phyloP scores from a whole-genome alignment of 345 rosid genomes.

The Gossypium stocksii region DNA sequence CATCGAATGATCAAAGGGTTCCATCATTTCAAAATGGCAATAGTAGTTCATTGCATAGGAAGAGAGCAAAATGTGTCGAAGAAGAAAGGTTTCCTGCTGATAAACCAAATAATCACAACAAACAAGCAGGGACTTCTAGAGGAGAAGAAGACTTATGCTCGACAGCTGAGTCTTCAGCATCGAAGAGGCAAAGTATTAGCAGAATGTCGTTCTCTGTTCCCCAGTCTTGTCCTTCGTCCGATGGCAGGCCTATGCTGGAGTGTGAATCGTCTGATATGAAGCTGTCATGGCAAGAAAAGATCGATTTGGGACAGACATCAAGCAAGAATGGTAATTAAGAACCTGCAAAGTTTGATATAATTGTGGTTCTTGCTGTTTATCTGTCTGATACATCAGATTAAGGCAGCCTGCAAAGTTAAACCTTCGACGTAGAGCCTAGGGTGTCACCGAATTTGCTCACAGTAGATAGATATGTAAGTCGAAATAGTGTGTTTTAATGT shows the following conservation, averaged over 20 bases:
- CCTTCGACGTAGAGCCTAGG: background rate
- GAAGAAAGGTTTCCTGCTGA: conserved; percentile 19
- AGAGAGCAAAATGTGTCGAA: conserved; percentile 50
- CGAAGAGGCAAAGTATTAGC: conserved; percentile 43
- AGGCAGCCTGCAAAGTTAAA: background rate
- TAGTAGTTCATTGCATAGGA: conserved; percentile 28
- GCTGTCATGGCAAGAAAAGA: conserved; percentile 24
- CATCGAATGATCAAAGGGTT: conserved; percentile 79
- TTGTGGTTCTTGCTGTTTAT: background rate
- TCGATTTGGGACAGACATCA: conserved; percentile 29
- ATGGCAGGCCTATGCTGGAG: conserved; percentile 37
- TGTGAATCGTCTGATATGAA: conserved; percentile 39
- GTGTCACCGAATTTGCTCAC: background rate
- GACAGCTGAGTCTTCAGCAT: conserved; percentile 67
- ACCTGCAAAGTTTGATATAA: background rate
- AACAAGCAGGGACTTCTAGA: conserved; percentile 28
- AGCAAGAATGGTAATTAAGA: conserved; percentile 26
- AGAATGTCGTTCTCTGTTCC: conserved; percentile 60
- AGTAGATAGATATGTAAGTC: background rate
- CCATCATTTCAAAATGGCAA: conserved; percentile 42
- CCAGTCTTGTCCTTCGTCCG: conserved; percentile 46
- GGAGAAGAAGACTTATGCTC: conserved; percentile 56
- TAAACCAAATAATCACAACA: conserved; percentile 14
- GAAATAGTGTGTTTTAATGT: background rate
- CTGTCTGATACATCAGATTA: background rate